Evolutionary conservation across 441 rosid species (phyloP), one percentile per base, ranked within the genome.

Genomic region (Euphorbia celastroides): DNA sequence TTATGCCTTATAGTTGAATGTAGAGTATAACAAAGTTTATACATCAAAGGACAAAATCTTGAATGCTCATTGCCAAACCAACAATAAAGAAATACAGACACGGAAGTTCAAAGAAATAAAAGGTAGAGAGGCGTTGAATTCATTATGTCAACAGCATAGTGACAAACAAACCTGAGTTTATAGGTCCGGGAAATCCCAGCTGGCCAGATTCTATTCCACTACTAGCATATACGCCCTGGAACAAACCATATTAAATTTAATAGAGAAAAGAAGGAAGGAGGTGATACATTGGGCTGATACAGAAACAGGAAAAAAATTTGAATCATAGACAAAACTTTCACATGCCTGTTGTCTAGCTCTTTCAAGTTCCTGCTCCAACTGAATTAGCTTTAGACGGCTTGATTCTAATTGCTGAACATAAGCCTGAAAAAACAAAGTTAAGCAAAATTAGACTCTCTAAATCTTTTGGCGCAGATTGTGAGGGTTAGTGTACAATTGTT

Each of bases 351-450:
- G 96, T 74, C 90, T 87, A 48, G 87, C 83, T 70, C 78, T 86
- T 28, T 82, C 88, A 69, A 93, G 90, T 76, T 93, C 96, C 76
- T 89, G 93, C 78, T 93, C 98, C 80, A 90, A 52, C 70, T 89
- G 96, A 73, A 86, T 73, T 57, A 93, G 77, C 82, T 87, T 93
- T 70, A 89, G 63, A 41, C 96, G 81, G 77, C 98, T 93, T 65
- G 85, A 78, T 84, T 93, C 98, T 74, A 93, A 77, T 70, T 89
- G 95, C 77, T 87, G 94, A 75, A 93, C 97, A 83, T 93, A 93
- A 46, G 98, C 98, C 97, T 93, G 70, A 23, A 80, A 74, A 70
- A 59, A 68, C 66, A 67, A 34, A 58, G 19, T 67, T 32, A 68
- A 51, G 2, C 22, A 51, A 44, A 51, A 11, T 28, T 34, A 68